Evolutionary conservation across 2,329 filamentous ascomycete genomes (phyloP).

Genomic region (Calonectria hawksworthii): DNA sequence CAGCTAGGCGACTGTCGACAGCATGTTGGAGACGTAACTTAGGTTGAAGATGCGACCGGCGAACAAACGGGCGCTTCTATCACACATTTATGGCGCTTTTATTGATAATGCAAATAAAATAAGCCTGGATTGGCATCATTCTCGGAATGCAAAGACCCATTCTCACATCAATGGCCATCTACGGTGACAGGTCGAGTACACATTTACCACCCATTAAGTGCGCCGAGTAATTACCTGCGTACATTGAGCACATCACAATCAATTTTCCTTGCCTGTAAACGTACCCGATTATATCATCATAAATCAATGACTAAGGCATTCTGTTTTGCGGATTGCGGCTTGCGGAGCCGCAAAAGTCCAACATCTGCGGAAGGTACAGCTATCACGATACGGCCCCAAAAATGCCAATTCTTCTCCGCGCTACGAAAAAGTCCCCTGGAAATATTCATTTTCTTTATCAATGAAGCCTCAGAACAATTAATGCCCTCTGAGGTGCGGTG

Average conservation of each 20-base stretch:
- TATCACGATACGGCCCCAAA: neutral
- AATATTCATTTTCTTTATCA: neutral
- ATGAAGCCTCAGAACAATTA: neutral
- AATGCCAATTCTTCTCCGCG: neutral
- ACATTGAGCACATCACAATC: neutral
- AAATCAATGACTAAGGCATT: neutral
- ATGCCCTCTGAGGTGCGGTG: neutral
- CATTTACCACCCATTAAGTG: neutral
- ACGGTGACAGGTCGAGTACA: neutral
- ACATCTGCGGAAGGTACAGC: neutral
- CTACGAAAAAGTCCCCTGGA: neutral
- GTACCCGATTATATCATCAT: neutral
- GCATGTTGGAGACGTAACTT: neutral
- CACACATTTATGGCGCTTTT: neutral
- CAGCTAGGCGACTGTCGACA: neutral
- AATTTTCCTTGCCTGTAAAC: neutral
- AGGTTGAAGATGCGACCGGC: neutral
- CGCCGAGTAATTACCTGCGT: neutral
- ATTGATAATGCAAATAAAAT: accelerated
- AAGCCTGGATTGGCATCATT: neutral
- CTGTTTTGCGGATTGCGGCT: neutral
- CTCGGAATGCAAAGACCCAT: neutral
- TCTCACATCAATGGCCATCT: neutral
- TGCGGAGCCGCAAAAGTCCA: neutral
- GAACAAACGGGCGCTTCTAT: neutral